Conservation (phyloP, 495 filamentous ascomycete genomes). For the Aspergillus biplanus region DNA sequence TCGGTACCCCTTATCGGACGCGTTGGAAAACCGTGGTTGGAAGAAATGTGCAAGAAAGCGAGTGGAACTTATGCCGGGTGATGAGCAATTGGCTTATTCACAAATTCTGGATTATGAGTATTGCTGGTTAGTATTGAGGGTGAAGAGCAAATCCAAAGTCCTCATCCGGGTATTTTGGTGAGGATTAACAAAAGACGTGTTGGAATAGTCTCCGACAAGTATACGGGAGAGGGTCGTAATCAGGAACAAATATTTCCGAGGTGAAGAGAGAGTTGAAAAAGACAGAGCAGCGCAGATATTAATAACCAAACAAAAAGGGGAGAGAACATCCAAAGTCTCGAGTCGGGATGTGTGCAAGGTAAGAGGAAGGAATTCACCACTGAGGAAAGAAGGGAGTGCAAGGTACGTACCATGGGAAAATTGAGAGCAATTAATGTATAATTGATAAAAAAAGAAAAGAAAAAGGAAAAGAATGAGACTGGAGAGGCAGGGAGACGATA, state of each 20-base stretch:
- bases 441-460: slow-evolving; percentile 7
- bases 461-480: not conserved
- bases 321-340: slow-evolving; percentile 12
- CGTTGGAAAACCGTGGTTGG: slow-evolving; percentile 16
- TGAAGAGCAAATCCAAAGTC: slow-evolving; percentile 8
- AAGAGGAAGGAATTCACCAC: slow-evolving; percentile 17
- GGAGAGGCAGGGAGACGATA: slow-evolving; percentile 8
- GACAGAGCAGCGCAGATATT: slow-evolving; percentile 4
- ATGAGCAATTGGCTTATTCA: slow-evolving; percentile 4
- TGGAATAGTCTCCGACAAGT: slow-evolving; percentile 15
- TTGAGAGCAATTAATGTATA: slow-evolving; percentile 18
- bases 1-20: slow-evolving; percentile 25
- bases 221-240: slow-evolving; percentile 12
- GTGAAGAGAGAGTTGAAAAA: slow-evolving; percentile 2
- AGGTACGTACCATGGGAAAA: slow-evolving; percentile 12
- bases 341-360: slow-evolving; percentile 1
- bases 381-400: slow-evolving; percentile 21
- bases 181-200: slow-evolving; percentile 21
- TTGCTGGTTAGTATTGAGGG: slow-evolving; percentile 10
- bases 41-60: slow-evolving; percentile 7
- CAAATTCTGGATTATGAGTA: slow-evolving; percentile 1
- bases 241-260: slow-evolving; percentile 20
- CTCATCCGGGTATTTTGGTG: slow-evolving; percentile 6
- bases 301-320: slow-evolving; percentile 9
- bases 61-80: not conserved